phyloP scores from a whole-genome alignment of 345 rosid species.

The Dipteronia sinensis region DNA sequence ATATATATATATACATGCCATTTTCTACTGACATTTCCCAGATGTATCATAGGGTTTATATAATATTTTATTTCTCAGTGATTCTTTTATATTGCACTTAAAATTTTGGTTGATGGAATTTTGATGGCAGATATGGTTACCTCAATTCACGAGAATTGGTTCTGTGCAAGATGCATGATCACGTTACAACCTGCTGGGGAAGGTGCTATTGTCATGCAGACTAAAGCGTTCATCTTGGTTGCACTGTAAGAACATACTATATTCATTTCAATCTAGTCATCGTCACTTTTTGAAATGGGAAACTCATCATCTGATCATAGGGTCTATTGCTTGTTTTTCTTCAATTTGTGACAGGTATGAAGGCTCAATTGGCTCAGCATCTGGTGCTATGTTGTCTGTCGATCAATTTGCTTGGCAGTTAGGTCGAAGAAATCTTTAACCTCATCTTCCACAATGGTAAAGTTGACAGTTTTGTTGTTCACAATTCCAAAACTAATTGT shows the following conservation, averaged over 20 bases:
- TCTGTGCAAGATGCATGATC: conserved; percentile 76
- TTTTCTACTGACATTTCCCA: background rate
- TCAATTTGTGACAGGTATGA: conserved; percentile 52
- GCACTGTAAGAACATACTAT: conserved; percentile 54
- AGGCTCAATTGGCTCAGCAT: conserved; percentile 76
- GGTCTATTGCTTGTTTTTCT: background rate
- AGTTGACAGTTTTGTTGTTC: background rate
- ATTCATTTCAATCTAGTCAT: background rate
- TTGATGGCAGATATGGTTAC: conserved; percentile 61
- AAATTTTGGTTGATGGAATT: conserved; percentile 4
- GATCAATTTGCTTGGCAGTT: conserved; percentile 66
- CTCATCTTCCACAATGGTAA: conserved; percentile 6
- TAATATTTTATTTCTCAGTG: background rate
- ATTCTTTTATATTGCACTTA: background rate
- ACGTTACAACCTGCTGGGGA: conserved; percentile 66
- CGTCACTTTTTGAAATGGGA: background rate
- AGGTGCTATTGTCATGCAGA: conserved; percentile 83
- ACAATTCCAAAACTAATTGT: background rate
- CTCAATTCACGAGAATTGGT: conserved; percentile 81
- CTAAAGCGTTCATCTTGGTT: conserved; percentile 59
- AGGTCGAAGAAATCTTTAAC: conserved; percentile 39
- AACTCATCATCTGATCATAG: background rate
- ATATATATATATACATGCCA: too few species aligned
- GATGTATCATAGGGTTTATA: background rate
- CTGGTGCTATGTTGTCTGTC: conserved; percentile 65